These are phyloP conservation scores for Erythrophleum fordii DNA, from an alignment of 306 rosid genomes.

Conservation along the genomic window DNA sequence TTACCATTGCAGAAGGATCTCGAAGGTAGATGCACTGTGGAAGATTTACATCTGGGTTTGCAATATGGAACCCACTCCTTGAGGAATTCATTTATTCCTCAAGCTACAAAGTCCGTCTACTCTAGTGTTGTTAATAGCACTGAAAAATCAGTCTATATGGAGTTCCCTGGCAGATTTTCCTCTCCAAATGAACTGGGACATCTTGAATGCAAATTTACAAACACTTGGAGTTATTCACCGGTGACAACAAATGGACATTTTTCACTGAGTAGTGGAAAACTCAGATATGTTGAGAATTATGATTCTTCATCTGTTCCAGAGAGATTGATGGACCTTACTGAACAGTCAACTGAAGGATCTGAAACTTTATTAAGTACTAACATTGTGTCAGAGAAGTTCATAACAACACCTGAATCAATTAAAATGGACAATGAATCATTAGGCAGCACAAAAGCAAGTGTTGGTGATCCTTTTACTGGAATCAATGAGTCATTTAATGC, in stretches of 20 bases:
- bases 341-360: slow-evolving; percentile 46
- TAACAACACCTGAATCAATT: slow-evolving; percentile 42
- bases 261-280: slow-evolving; percentile 44
- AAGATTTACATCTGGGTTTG: slow-evolving; percentile 50
- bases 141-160: slow-evolving; percentile 37
- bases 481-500: slow-evolving; percentile 55
- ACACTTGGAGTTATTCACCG: slow-evolving; percentile 44
- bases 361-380: slow-evolving; percentile 50
- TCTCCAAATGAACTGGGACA: slow-evolving; percentile 41
- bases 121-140: slow-evolving; percentile 36
- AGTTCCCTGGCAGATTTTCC: slow-evolving; percentile 34
- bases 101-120: slow-evolving; percentile 51
- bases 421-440: slow-evolving; percentile 47
- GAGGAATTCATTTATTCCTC: slow-evolving; percentile 53
- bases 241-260: slow-evolving; percentile 31
- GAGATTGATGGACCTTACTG: slow-evolving; percentile 46
- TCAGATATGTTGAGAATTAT: slow-evolving; percentile 50
- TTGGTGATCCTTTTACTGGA: slow-evolving; percentile 50
- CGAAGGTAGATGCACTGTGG: slow-evolving; percentile 49
- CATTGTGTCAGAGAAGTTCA: slow-evolving; percentile 42
- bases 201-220: slow-evolving; percentile 38
- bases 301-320: slow-evolving; percentile 44
- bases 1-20: slow-evolving; percentile 65
- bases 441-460: slow-evolving; percentile 54
- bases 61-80: slow-evolving; percentile 51